A percentile compares a stretch with the other conserved stretches of the same genome.
These are phyloP conservation scores for Lactifluus pinguis DNA, from an alignment of 768 basidiomycete genomes.

Conservation along the genomic window DNA sequence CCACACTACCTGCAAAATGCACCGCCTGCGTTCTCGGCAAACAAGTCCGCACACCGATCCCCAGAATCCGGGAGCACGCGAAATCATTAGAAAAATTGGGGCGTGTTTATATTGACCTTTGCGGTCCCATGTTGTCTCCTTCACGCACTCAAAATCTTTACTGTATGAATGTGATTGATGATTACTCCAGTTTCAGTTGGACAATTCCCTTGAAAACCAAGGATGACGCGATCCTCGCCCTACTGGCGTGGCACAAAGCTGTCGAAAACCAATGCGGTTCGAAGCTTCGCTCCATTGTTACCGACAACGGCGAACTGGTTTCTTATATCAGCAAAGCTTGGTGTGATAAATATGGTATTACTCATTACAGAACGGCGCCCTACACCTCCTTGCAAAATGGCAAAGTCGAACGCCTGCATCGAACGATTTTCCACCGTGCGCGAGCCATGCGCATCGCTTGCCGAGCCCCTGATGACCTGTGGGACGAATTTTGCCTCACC, in stretches of 20 bases:
- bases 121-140: neutral
- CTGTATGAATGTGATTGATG: neutral
- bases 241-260: neutral
- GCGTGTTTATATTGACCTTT: neutral
- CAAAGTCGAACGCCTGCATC: neutral
- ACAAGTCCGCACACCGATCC: neutral
- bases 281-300: neutral
- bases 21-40: neutral
- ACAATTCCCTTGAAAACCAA: neutral
- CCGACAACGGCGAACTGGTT: neutral
- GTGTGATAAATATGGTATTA: neutral
- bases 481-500: neutral
- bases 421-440: neutral
- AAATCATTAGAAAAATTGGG: neutral
- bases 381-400: neutral
- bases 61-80: neutral
- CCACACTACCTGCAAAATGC: neutral
- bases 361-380: neutral
- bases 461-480: neutral
- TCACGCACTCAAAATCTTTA: neutral
- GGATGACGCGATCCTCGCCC: neutral
- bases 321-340: neutral
- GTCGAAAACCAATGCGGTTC: neutral
- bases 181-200: neutral
- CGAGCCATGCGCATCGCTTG: neutral